phyloP scores from a whole-genome alignment of 495 filamentous ascomycete species.

The Ascodesmis nigricans region DNA sequence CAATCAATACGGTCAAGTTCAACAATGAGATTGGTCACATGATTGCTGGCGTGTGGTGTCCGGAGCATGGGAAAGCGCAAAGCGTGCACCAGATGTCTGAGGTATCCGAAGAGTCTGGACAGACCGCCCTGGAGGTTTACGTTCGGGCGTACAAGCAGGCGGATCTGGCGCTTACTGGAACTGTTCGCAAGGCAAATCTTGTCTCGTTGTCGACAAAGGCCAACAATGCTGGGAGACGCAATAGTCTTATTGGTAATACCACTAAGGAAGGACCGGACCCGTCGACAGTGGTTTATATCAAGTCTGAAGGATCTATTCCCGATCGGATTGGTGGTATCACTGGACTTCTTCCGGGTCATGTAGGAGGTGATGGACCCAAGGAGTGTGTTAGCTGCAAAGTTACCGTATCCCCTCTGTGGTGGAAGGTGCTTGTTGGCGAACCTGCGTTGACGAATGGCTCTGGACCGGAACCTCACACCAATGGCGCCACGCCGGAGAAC shows the following conservation, averaged over 20 bases:
- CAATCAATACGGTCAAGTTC: constrained; percentile 47
- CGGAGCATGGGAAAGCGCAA: constrained; percentile 40
- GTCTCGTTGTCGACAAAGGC: constrained; percentile 24
- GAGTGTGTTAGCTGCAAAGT: constrained; percentile 14
- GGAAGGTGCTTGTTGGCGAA: constrained; percentile 15
- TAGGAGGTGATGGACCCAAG: constrained; percentile 19
- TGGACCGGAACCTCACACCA: constrained; percentile 2
- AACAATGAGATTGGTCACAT: constrained; percentile 55
- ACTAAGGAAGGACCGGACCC: constrained; percentile 18
- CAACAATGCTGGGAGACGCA: constrained; percentile 17
- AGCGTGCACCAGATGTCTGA: constrained; percentile 60
- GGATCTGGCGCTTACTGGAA: constrained; percentile 70
- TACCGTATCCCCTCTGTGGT: constrained; percentile 19
- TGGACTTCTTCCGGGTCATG: constrained; percentile 16
- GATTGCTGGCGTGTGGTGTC: constrained; percentile 70
- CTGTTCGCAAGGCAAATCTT: constrained; percentile 64
- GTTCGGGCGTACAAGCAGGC: constrained; percentile 82
- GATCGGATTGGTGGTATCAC: constrained; percentile 15
- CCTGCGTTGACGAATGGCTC: constrained; percentile 15
- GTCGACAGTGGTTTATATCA: constrained; percentile 18
- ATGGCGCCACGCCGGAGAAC: constrained; percentile 7
- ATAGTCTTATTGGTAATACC: constrained; percentile 8
- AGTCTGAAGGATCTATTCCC: constrained; percentile 11
- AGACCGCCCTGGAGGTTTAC: constrained; percentile 65
- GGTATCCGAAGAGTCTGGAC: constrained; percentile 33